These are phyloP conservation scores for Laguncularia racemosa DNA, from an alignment of 345 rosid genomes.

Conservation along the genomic window DNA sequence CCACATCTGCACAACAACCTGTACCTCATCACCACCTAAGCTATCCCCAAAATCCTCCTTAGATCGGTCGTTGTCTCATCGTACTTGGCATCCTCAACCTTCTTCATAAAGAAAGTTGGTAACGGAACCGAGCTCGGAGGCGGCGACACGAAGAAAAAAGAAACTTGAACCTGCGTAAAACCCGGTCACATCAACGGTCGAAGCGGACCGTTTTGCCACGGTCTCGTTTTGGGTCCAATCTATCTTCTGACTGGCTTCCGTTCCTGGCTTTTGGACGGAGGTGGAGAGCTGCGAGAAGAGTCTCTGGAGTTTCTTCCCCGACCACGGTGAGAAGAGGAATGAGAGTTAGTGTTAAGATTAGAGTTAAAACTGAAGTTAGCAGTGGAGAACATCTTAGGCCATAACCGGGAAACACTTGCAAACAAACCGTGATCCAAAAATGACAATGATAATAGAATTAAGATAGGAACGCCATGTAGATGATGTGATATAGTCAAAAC, in stretches of 20 bases:
- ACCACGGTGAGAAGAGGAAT: conserved; percentile 22
- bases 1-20: neutral
- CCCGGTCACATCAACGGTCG: no score
- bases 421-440: conserved; percentile 41
- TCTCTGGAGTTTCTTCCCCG: no score
- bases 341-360: conserved; percentile 16
- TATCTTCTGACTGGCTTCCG: conserved; percentile 12
- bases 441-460: conserved; percentile 41
- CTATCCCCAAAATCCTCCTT: no score
- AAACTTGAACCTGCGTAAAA: no score
- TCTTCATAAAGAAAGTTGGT: no score
- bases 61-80: no score
- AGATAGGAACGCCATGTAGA: conserved; percentile 37
- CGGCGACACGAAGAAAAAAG: no score
- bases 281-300: no score
- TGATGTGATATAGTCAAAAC: conserved; percentile 46
- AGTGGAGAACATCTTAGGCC: conserved; percentile 49
- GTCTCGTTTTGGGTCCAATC: conserved; percentile 19
- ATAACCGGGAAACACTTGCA: conserved; percentile 36
- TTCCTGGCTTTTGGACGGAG: conserved; percentile 9
- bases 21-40: no score
- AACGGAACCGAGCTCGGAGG: no score
- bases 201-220: neutral
- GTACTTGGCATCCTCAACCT: no score
- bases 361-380: conserved; percentile 34